Conservation (phyloP, 768 basidiomycete genomes). For the Rhodotorula babjevae region DNA sequence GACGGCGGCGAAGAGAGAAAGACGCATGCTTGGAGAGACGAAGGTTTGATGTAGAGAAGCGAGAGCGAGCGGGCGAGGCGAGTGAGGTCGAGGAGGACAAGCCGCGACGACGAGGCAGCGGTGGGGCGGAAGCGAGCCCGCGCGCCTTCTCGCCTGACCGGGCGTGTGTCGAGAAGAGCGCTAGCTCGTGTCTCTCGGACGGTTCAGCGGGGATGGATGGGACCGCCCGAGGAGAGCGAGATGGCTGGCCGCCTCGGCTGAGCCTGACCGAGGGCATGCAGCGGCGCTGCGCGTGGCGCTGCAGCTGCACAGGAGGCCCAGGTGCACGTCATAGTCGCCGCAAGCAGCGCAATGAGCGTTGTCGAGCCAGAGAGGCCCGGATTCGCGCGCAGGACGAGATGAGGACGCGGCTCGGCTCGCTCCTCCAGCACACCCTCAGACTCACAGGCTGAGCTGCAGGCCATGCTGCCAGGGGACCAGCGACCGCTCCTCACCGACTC, state of each 20-base stretch:
- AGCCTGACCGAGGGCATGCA: too few species aligned
- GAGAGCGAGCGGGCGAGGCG: neutral
- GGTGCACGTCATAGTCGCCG: too few species aligned
- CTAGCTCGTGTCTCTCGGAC: neutral
- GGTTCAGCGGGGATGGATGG: neutral
- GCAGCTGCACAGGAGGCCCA: too few species aligned
- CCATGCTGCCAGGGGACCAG: neutral
- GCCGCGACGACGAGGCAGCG: neutral
- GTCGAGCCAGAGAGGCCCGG: too few species aligned
- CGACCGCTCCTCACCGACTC: neutral
- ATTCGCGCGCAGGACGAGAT: too few species aligned
- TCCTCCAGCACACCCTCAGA: neutral
- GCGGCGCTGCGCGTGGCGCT: too few species aligned
- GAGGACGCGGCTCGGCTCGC: too few species aligned
- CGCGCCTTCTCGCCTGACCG: neutral
- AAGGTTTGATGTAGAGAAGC: neutral
- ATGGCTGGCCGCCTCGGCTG: neutral
- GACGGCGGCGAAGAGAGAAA: constrained; percentile 9
- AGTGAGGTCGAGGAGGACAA: neutral
- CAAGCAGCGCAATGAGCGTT: too few species aligned
- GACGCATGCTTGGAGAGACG: neutral
- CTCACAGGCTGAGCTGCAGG: too few species aligned
- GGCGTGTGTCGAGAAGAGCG: too few species aligned
- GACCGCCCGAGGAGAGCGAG: neutral
- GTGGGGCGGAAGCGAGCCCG: too few species aligned